Base-by-base conservation (phyloP, 345 rosid species). In the Orychophragmus violaceus region DNA sequence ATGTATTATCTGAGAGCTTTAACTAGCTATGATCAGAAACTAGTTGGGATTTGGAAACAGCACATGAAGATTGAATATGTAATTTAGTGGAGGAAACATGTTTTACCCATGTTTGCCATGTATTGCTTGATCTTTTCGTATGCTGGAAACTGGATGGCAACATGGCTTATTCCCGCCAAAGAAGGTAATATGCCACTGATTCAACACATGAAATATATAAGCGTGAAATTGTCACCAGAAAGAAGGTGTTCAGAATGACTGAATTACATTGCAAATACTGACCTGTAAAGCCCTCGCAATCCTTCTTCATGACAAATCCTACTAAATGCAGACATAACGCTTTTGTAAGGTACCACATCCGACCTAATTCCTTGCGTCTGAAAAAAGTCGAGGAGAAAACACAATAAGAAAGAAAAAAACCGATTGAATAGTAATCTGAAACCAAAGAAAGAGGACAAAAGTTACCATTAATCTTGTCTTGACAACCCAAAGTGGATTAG, bases 401-500 rank as follows among this genome's bases (percentile, higher is more conserved):
- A 33, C 7, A 39, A 22, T n/a, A 53, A 28, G 21, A 22, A 51
- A 6, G 30, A 17, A 17, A 3, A 2, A 9, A 70, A n/a, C n/a
- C n/a, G 4, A 5, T 19, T 21, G 67, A 12, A 4, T 41, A 22
- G 18, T 35, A 33, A 30, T 17, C 27, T 60, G 59, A 54, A 52
- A 51, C 66, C 35, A 35, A 46, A 50, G 56, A 54, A 45, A 35
- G 36, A 61, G 35, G 49, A 27, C 14, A 44, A 51, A 27, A 81
- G 87, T 72, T 64, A 90, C 99, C 83, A 90, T 95, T 62, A 90
- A 87, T 68, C 99, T 84, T 68, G 97, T 94, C 84, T 94, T 90
- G 69, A 94, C 99, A 80, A 90, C 99, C 99, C 99, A 94, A 62
- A 94, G 78, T 39, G 99, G 99, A 75, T 90, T 94, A 24, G 99